phyloP scores from a whole-genome alignment of 2,329 filamentous ascomycete genomes.

The Trichophyton benhamiae region DNA sequence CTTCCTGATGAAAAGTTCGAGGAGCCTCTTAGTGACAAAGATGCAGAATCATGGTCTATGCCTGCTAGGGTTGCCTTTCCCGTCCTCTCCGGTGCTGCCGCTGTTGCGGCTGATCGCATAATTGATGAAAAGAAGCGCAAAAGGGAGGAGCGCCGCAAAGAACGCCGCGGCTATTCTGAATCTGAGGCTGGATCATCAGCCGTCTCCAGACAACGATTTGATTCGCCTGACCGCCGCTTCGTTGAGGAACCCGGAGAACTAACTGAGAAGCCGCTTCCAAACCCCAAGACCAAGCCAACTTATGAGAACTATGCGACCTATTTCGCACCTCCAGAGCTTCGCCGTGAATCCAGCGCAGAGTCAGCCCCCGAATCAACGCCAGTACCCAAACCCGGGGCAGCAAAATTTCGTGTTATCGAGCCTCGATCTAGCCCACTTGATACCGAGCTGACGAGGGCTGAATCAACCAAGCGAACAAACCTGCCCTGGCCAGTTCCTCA shows the following conservation, averaged over 20 bases:
- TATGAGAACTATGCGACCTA: constrained; percentile 34
- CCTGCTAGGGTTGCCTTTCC: constrained; percentile 36
- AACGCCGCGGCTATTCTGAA: constrained; percentile 24
- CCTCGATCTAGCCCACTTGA: background rate
- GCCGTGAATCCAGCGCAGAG: constrained; percentile 19
- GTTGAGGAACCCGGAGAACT: background rate
- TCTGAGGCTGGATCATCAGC: constrained; percentile 10
- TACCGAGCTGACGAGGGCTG: background rate
- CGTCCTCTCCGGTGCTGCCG: constrained; percentile 29
- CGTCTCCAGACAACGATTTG: background rate
- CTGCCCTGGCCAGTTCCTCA: constrained; percentile 38
- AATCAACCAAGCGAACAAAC: background rate
- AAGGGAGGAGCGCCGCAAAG: constrained; percentile 18
- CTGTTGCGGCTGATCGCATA: constrained; percentile 11
- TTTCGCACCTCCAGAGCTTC: constrained; percentile 31
- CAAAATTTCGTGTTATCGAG: background rate
- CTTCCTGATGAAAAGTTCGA: background rate
- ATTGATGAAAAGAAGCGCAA: background rate
- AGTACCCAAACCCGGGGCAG: background rate
- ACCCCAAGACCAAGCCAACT: constrained; percentile 22
- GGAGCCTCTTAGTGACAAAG: background rate
- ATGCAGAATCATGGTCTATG: background rate
- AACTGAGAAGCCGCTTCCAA: constrained; percentile 20
- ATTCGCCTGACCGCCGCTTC: background rate
- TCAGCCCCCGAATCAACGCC: constrained; percentile 23